These are phyloP conservation scores for Wilhelminamyces savonicus DNA, from an alignment of 805 yeast genomes.

Conservation along the genomic window DNA sequence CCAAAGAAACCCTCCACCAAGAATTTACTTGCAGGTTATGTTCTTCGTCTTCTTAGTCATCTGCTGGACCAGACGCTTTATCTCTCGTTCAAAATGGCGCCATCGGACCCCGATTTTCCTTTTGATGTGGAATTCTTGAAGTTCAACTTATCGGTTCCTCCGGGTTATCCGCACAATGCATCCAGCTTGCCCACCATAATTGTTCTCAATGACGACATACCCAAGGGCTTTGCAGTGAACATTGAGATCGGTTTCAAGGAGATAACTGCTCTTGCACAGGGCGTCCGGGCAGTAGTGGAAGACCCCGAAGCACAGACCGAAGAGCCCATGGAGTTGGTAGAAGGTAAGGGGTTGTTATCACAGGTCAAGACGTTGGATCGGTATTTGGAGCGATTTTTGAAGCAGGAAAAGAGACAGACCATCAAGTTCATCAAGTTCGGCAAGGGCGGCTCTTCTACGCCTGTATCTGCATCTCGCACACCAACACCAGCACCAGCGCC, in stretches of 20 bases:
- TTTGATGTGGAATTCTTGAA: conserved; percentile 52
- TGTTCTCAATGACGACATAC: conserved; percentile 62
- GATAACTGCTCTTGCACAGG: conserved; percentile 27
- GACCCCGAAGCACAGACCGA: conserved; percentile 14
- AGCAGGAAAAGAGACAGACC: conserved; percentile 54
- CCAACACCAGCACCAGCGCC: conserved; percentile 1
- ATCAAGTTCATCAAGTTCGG: conserved; percentile 48
- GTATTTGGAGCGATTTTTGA: conserved; percentile 52
- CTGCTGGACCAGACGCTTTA: conserved; percentile 18
- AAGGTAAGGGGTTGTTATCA: conserved; percentile 48
- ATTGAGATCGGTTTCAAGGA: conserved; percentile 58
- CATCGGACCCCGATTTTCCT: conserved; percentile 72
- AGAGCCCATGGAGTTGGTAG: conserved; percentile 25
- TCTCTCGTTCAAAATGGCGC: conserved; percentile 40
- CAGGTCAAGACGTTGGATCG: conserved; percentile 50
- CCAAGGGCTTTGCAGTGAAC: conserved; percentile 60
- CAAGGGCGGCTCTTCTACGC: conserved; percentile 5
- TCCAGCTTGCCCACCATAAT: conserved; percentile 41
- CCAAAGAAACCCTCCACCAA: no score
- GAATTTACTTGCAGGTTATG: no score
- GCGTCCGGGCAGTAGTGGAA: conserved; percentile 6
- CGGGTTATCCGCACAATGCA: conserved; percentile 42
- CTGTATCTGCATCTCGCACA: no score
- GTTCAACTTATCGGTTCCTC: conserved; percentile 49
- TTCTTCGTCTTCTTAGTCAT: no score